Conservation (phyloP, 805 yeast species). For the Yarrowia divulgata region DNA sequence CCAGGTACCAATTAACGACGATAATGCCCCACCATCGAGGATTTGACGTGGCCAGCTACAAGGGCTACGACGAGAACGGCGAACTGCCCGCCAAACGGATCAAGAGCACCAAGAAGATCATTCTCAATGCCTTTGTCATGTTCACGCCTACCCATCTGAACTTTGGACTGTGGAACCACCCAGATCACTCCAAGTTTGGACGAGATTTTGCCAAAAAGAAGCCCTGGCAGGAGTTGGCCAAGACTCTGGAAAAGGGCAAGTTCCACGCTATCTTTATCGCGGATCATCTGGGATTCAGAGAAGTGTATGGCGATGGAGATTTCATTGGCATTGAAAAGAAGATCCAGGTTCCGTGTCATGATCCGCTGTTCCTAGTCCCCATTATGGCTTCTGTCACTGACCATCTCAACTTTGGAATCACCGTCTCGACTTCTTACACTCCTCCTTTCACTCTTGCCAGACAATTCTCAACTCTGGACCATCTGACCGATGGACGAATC, state of each 20-base stretch:
- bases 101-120: slow-evolving; percentile 46
- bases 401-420: slow-evolving; percentile 54
- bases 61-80: slow-evolving; percentile 12
- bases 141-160: slow-evolving; percentile 45
- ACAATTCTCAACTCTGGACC: slow-evolving; percentile 56
- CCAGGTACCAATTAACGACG: neutral
- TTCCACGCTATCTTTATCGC: slow-evolving; percentile 54
- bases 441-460: slow-evolving; percentile 55
- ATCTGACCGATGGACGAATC: slow-evolving; percentile 54
- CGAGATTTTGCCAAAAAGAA: slow-evolving; percentile 46
- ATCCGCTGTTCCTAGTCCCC: slow-evolving; percentile 52
- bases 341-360: slow-evolving; percentile 51
- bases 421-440: slow-evolving; percentile 56
- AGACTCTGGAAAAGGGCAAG: slow-evolving; percentile 52
- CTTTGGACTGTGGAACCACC: slow-evolving; percentile 54
- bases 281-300: slow-evolving; percentile 54
- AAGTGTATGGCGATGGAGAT: slow-evolving; percentile 49
- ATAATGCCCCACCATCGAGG: slow-evolving; percentile 22
- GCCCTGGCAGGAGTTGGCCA: slow-evolving; percentile 54
- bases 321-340: slow-evolving; percentile 47
- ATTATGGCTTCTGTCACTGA: slow-evolving; percentile 57
- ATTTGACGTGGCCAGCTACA: slow-evolving; percentile 8
- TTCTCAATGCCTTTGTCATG: slow-evolving; percentile 54
- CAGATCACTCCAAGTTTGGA: slow-evolving; percentile 49
- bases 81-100: slow-evolving; percentile 11